Base-by-base conservation (phyloP, 768 basidiomycete genomes). In the Suillus decipiens region DNA sequence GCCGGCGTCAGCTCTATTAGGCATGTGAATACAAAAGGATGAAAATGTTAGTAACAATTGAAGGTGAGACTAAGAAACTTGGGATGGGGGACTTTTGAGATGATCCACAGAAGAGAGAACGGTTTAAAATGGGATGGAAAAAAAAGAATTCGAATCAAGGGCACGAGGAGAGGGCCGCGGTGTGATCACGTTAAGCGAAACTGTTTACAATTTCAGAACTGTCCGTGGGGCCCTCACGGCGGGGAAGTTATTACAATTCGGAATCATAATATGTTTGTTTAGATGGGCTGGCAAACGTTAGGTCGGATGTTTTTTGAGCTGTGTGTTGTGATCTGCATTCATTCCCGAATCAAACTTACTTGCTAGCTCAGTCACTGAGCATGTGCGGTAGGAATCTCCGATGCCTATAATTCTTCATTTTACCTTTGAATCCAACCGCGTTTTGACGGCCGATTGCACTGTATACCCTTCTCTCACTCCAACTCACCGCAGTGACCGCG, bases 101-200 rank as follows among this genome's bases (percentile, higher is more conserved):
- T 59, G 68, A 71, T 65, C 66, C 61, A 59, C 70, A 47, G 62
- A 64, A 58, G 42, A 34, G 33, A 43, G 10, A 28, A 69, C 70
- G 77, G 79, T 80, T 83, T 83, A 85, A 82, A 85, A 84, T 82
- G 82, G 79, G 75, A 83, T 76, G 76, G 78, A 82, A 86, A 82
- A 39, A 57, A 85, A 86, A 85, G 83, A 84, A 86, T 81, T 84
- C 81, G 82, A 83, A 84, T 80, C 78, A 72, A 78, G 83, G 84
- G 75, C 86, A 89, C 86, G 87, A 88, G 87, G 86, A 83, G 75
- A 73, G 75, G 70, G 74, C 75, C 74, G 74, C 73, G 75, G 75
- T 76, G 68, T 72, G 72, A 76, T 75, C 74, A 61, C 72, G 74
- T 75, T 75, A 75, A 76, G 75, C 74, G 74, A 75, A 71, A 54